Conservation (phyloP, 768 basidiomycete species). For the Phlegmacium glaucopus region DNA sequence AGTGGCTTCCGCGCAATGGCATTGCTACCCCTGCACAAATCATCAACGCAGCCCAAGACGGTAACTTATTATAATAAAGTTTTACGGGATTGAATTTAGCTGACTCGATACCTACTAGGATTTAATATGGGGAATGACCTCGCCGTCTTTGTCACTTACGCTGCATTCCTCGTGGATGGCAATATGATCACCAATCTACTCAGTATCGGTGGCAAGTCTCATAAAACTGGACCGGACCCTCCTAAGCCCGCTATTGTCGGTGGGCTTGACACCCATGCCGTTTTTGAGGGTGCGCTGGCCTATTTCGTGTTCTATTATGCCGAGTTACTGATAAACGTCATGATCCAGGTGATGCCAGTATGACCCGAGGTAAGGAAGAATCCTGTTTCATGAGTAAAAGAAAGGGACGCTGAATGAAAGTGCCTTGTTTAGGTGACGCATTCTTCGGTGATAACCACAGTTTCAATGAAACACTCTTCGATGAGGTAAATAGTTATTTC, state of each 20-base stretch:
- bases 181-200: slow-evolving; percentile 13
- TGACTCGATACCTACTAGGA: neutral
- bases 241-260: slow-evolving; percentile 15
- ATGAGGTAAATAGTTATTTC: slow-evolving; percentile 7
- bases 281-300: slow-evolving; percentile 8
- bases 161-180: slow-evolving; percentile 14
- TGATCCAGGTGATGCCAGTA: slow-evolving; percentile 7
- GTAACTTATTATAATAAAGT: neutral
- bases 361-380: slow-evolving; percentile 6
- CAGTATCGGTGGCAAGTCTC: slow-evolving; percentile 15
- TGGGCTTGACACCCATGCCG: slow-evolving; percentile 16
- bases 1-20: neutral
- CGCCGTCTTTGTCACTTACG: slow-evolving; percentile 15
- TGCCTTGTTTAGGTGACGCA: slow-evolving; percentile 4
- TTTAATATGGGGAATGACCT: slow-evolving; percentile 13
- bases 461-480: slow-evolving; percentile 16
- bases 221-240: slow-evolving; percentile 13
- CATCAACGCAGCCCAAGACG: neutral
- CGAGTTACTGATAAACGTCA: too few relatives aligned
- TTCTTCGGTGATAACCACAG: slow-evolving; percentile 16
- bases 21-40: neutral
- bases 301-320: too few relatives aligned
- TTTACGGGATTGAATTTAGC: neutral
- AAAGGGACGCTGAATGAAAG: neutral
- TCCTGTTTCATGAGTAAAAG: neutral